These are phyloP conservation scores for Blastomyces silverae DNA, from an alignment of 2,329 filamentous ascomycete genomes.

Conservation along the genomic window DNA sequence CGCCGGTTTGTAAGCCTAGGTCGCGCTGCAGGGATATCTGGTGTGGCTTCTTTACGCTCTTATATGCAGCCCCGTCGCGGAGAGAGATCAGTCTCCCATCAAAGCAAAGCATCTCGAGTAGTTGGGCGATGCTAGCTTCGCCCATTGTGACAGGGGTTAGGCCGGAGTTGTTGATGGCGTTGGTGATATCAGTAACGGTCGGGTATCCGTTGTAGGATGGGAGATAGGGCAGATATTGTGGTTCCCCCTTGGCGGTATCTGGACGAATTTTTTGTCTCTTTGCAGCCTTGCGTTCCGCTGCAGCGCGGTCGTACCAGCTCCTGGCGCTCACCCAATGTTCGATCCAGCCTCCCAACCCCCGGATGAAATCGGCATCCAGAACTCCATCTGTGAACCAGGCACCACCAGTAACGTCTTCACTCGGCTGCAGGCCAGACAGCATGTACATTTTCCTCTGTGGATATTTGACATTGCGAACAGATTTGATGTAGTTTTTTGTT, in stretches of 20 bases:
- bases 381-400: conserved; percentile 92
- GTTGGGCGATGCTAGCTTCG: conserved; percentile 72
- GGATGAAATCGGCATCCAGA: conserved; percentile 82
- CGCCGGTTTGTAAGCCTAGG: conserved; percentile 30
- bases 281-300: conserved; percentile 31
- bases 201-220: conserved; percentile 71
- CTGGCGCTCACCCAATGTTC: conserved; percentile 64
- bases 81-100: conserved; percentile 71
- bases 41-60: conserved; percentile 38
- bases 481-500: conserved; percentile 71
- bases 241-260: conserved; percentile 27
- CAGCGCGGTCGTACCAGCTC: conserved; percentile 58
- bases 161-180: conserved; percentile 60
- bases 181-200: conserved; percentile 69
- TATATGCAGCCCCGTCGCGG: conserved; percentile 47
- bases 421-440: conserved; percentile 73
- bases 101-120: conserved; percentile 81
- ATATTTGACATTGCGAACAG: conserved; percentile 86
- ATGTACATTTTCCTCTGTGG: conserved; percentile 95
- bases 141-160: conserved; percentile 63
- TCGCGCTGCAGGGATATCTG: conserved; percentile 30
- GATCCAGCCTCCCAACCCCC: conserved; percentile 64
- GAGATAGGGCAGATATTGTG: conserved; percentile 46
- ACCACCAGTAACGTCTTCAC: conserved; percentile 84
- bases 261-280: conserved; percentile 37